Percentiles rank a stretch among this genome's conserved stretches.
Conservation (phyloP, 345 rosid genomes). For the Populus pruinosa region DNA sequence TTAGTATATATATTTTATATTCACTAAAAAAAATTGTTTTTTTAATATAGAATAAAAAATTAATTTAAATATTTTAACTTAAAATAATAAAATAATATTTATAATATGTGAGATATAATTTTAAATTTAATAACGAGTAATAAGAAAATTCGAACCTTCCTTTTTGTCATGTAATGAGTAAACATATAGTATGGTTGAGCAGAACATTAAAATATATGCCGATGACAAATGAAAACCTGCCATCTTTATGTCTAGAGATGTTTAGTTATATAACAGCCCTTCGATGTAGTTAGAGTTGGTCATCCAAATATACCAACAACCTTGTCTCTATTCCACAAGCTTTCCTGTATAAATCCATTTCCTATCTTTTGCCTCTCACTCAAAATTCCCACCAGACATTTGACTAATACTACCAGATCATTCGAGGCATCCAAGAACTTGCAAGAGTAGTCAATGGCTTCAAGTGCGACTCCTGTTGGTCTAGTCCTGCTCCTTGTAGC, state of each 20-base stretch:
- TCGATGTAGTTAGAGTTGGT: slow-evolving; percentile 27
- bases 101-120: too few species aligned
- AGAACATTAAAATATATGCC: not conserved
- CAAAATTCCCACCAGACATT: slow-evolving; percentile 22
- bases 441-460: slow-evolving; percentile 30
- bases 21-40: too few species aligned
- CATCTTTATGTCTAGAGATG: not conserved
- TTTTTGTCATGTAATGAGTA: not conserved
- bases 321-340: slow-evolving; percentile 12
- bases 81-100: too few species aligned
- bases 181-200: not conserved
- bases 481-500: slow-evolving; percentile 31
- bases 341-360: slow-evolving; percentile 11
- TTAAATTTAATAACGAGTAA: too few species aligned
- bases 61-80: too few species aligned
- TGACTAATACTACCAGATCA: slow-evolving; percentile 5
- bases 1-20: too few species aligned
- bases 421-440: not conserved
- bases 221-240: not conserved
- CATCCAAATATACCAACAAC: slow-evolving; percentile 30
- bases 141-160: not conserved
- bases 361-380: slow-evolving; percentile 11
- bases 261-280: slow-evolving; percentile 12
- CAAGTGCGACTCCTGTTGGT: slow-evolving; percentile 15
- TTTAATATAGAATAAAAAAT: too few species aligned